These are phyloP conservation scores for Phaeosphaeriaceae sp. DNA, from an alignment of 2,329 filamentous ascomycete species.

Conservation along the genomic window DNA sequence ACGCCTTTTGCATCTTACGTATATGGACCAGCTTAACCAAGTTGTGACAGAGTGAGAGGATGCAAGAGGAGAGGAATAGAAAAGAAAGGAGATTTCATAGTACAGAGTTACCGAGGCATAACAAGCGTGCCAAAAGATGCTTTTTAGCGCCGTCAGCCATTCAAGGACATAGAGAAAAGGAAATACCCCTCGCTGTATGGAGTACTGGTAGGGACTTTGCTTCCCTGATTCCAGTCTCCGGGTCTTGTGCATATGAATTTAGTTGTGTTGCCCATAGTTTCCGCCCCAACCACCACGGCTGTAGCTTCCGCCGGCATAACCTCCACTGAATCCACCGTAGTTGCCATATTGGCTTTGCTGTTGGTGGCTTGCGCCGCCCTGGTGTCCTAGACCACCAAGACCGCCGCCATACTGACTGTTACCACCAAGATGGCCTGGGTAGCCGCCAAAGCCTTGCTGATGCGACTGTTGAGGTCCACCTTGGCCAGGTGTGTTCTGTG, in stretches of 20 bases:
- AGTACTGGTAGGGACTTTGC: constrained; percentile 28
- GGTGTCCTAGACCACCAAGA: constrained; percentile 60
- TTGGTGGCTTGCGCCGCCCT: constrained; percentile 54
- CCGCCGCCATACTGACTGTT: constrained; percentile 60
- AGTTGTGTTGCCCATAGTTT: constrained; percentile 53
- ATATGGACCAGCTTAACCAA: constrained; percentile 28
- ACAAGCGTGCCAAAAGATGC: constrained; percentile 33
- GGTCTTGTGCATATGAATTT: constrained; percentile 13
- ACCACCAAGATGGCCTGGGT: constrained; percentile 57
- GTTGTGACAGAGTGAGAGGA: constrained; percentile 37
- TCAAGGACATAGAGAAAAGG: constrained; percentile 27
- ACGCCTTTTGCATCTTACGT: constrained; percentile 30
- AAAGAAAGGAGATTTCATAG: constrained; percentile 40
- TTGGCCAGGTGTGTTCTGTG: constrained; percentile 63
- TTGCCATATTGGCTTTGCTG: constrained; percentile 51
- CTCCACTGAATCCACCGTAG: constrained; percentile 51
- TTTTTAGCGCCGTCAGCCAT: constrained; percentile 32
- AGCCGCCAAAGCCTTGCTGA: constrained; percentile 64
- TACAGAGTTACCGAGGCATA: constrained; percentile 38
- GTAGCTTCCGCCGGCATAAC: constrained; percentile 48
- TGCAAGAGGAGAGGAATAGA: constrained; percentile 36
- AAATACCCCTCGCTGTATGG: constrained; percentile 32
- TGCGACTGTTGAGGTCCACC: constrained; percentile 61
- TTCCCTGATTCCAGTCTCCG: constrained; percentile 19
- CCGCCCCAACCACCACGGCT: constrained; percentile 57